Percentiles rank a stretch among this genome's conserved stretches.
phyloP scores from a whole-genome alignment of 805 yeast species.

The Nakazawaea wyomingensis region DNA sequence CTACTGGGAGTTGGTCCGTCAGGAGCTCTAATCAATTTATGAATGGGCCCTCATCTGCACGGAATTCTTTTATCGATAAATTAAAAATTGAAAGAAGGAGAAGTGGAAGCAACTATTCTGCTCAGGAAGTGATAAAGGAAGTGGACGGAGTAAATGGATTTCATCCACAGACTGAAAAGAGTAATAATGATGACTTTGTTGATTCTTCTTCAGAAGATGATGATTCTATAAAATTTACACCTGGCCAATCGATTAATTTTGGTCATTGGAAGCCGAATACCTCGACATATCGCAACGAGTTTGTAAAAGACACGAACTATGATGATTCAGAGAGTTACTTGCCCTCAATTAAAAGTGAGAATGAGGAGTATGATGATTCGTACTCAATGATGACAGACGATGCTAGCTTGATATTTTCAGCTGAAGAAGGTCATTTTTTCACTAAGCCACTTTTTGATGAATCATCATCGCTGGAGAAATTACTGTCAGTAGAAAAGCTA shows the following conservation, averaged over 20 bases:
- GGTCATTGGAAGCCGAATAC: conserved; percentile 62
- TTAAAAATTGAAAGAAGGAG: conserved; percentile 1
- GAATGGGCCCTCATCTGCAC: conserved; percentile 5
- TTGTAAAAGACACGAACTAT: conserved; percentile 38
- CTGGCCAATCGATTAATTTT: conserved; percentile 31
- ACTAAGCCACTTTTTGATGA: conserved; percentile 22
- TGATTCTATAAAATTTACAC: not conserved
- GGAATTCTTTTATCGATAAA: conserved; percentile 9
- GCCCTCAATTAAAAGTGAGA: conserved; percentile 16
- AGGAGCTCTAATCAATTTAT: conserved; percentile 16
- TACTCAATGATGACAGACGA: conserved; percentile 12
- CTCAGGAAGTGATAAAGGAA: no score
- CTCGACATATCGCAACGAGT: conserved; percentile 40
- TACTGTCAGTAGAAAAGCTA: no score
- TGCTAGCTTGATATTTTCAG: conserved; percentile 20
- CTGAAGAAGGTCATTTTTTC: conserved; percentile 28
- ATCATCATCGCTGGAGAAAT: not conserved
- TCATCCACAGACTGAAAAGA: not conserved
- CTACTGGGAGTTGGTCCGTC: conserved; percentile 26
- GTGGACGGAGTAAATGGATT: not conserved
- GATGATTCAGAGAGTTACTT: conserved; percentile 26
- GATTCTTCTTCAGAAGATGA: conserved; percentile 22
- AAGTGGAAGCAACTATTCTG: not conserved
- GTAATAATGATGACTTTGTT: not conserved
- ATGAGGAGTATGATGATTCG: conserved; percentile 20